phyloP scores from a whole-genome alignment of 305 asterid genomes.

The Galium porrigens region DNA sequence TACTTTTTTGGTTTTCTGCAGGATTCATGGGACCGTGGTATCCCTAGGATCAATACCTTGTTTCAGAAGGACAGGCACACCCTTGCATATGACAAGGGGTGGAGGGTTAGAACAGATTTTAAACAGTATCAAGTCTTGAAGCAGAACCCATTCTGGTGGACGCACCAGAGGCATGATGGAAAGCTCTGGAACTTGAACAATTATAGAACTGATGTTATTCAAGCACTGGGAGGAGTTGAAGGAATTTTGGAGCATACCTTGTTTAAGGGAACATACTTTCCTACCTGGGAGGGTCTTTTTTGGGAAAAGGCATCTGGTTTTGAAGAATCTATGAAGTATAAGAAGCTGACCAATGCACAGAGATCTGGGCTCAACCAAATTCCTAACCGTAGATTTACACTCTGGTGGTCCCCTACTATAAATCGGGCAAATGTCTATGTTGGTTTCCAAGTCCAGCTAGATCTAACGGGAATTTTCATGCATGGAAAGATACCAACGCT shows the following conservation, averaged over 20 bases:
- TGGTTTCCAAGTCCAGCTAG: conserved; percentile 99
- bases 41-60: conserved; percentile 88
- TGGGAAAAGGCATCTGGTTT: conserved; percentile 99
- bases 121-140: conserved; percentile 96
- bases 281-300: conserved; percentile 99
- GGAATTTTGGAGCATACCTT: conserved; percentile 97
- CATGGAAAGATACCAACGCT: conserved; percentile 97
- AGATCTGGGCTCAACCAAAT: conserved; percentile 98
- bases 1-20: conserved; percentile 18
- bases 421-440: conserved; percentile 95
- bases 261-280: conserved; percentile 96
- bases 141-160: conserved; percentile 99
- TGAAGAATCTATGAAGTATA: conserved; percentile 98
- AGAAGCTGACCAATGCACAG: conserved; percentile 93
- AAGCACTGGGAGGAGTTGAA: conserved; percentile 99
- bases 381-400: conserved; percentile 89
- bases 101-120: conserved; percentile 97
- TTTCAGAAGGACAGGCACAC: conserved; percentile 98
- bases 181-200: conserved; percentile 95
- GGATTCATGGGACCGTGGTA: conserved; percentile 99
- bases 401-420: conserved; percentile 99
- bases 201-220: conserved; percentile 94
- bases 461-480: conserved; percentile 96
- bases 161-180: conserved; percentile 98
- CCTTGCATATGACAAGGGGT: conserved; percentile 97